Conservation (phyloP, 2,329 filamentous ascomycete species). For the Nothomitra cinnamomea region DNA sequence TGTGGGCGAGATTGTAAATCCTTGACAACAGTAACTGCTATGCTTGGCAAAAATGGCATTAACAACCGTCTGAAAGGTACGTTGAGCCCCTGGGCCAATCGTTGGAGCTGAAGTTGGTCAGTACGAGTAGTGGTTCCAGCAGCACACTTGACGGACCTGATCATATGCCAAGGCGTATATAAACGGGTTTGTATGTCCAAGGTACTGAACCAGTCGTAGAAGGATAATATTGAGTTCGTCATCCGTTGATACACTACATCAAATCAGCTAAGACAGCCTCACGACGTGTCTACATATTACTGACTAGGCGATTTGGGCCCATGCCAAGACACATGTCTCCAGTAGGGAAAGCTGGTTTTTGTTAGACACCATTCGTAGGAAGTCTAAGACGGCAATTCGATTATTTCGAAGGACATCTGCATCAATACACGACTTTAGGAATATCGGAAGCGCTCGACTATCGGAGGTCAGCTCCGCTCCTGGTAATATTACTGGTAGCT, state of each 20-base stretch:
- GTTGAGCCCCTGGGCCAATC: conserved; percentile 48
- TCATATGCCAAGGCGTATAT: conserved; percentile 69
- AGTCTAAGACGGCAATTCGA: conserved; percentile 49
- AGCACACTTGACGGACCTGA: conserved; percentile 34
- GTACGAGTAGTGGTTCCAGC: not conserved
- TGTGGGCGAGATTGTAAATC: conserved; percentile 70
- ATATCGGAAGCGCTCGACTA: conserved; percentile 47
- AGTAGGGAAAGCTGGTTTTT: conserved; percentile 49
- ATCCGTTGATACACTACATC: conserved; percentile 43
- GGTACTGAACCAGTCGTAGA: conserved; percentile 66
- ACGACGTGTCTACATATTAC: conserved; percentile 12
- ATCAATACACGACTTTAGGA: conserved; percentile 36
- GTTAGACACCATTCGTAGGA: conserved; percentile 56
- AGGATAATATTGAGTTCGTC: conserved; percentile 78
- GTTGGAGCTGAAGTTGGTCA: conserved; percentile 36
- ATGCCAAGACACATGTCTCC: conserved; percentile 72
- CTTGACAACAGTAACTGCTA: conserved; percentile 69
- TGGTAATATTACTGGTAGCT: not conserved
- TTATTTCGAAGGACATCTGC: conserved; percentile 40
- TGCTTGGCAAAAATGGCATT: conserved; percentile 72
- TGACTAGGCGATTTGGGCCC: conserved; percentile 65
- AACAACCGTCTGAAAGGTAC: conserved; percentile 53
- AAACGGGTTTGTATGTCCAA: conserved; percentile 67
- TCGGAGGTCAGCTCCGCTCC: conserved; percentile 11
- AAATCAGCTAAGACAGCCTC: conserved; percentile 6